phyloP scores from a whole-genome alignment of 2,329 filamentous ascomycete species.

The Penicillium sp. region DNA sequence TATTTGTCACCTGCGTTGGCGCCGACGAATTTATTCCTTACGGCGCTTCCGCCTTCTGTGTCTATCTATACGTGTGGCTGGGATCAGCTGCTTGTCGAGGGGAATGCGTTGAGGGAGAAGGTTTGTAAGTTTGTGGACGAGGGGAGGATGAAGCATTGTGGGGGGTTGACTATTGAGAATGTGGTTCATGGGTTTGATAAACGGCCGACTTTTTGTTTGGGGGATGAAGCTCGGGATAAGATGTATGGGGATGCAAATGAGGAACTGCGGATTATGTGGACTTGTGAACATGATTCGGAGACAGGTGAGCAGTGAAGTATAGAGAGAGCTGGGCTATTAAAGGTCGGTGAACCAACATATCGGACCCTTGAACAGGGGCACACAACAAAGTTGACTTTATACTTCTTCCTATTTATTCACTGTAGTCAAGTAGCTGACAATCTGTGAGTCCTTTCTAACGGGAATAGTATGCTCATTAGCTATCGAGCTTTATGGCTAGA shows the following conservation, averaged over 20 bases:
- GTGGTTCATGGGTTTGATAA: constrained; percentile 25
- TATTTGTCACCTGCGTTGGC: constrained; percentile 22
- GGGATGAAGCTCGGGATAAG: constrained; percentile 8
- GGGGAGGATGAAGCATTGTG: constrained; percentile 13
- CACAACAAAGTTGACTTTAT: no score
- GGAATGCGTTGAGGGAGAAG: constrained; percentile 18
- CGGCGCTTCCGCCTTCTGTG: constrained; percentile 14
- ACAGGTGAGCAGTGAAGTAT: not conserved
- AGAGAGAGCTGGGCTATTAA: no score
- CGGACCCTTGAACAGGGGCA: no score
- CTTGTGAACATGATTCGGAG: not conserved
- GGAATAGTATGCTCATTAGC: no score
- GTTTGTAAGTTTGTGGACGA: constrained; percentile 10
- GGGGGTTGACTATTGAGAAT: constrained; percentile 16
- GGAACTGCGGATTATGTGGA: constrained; percentile 20
- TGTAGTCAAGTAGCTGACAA: no score
- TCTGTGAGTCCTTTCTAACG: no score
- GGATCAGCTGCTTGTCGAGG: constrained; percentile 24
- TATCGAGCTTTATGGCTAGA: no score
- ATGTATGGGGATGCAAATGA: constrained; percentile 22
- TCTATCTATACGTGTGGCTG: constrained; percentile 24
- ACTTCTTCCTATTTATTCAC: no score
- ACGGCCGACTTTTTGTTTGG: constrained; percentile 17
- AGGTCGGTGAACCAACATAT: no score
- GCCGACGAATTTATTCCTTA: constrained; percentile 5